Evolutionary conservation across 2,329 filamentous ascomycete genomes (phyloP), one percentile per base, ranked within the genome.

Genomic region (Cordyceps sp.): DNA sequence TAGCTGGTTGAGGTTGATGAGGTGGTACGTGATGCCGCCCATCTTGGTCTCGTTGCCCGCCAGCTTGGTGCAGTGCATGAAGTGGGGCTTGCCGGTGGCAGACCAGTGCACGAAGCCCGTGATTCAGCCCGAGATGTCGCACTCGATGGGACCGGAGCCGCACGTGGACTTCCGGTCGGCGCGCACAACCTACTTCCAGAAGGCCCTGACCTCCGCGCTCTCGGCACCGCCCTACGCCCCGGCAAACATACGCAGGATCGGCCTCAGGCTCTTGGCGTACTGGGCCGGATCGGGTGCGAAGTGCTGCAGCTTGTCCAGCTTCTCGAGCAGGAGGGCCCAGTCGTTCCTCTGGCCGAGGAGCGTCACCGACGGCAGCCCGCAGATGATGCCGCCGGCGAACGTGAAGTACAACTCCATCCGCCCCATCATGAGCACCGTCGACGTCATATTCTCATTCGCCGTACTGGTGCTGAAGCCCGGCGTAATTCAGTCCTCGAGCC

Each of bases 21-120:
- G 20, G 14, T 28, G 20, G 33, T 59, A 60, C 2, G 39, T 25
- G 5, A 54, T 32, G 2, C 43, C 44, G 13, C 53, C 50, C 2
- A 55, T 41, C 12, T 34, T 43, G 4, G 47, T 29, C 4, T 36
- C 32, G 14, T 33, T 32, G 4, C 31, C 27, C 2, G 21, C 30
- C 2, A 34, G 29, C 27, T 37, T 29, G 3, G 36, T 30, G 5
- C 44, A 38, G 3, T 39, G 34, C 14, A 33, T 29, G 12, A 47
- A 33, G 7, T 44, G 33, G 23, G 44, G 32, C 1, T 30, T 23
- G 0, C 63, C 64, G 13, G 53, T 35, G 1, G 39, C 42, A 13
- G 46, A 40, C 58, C 61, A 68, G 38, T 58, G 60, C 39, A 57
- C 47, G 37, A 68, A 65, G 0, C 55, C 60, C 1, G 58, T 59